Conservation (phyloP, 2,329 filamentous ascomycete genomes). For the Colletotrichum incanum region DNA sequence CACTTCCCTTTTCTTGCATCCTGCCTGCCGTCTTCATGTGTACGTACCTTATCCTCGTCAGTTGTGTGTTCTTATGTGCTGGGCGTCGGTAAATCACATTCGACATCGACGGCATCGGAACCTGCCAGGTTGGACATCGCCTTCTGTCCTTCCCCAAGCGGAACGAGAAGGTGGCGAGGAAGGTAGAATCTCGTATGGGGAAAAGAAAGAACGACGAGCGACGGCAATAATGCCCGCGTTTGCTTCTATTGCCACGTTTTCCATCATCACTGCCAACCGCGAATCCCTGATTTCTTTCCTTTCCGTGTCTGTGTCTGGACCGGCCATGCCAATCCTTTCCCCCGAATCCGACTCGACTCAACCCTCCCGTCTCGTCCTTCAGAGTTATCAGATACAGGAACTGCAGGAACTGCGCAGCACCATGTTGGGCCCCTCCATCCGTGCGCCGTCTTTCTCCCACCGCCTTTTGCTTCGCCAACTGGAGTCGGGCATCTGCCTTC, state of each 20-base stretch:
- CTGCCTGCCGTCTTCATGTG: background rate
- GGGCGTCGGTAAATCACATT: background rate
- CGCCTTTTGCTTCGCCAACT: slow-evolving; percentile 20
- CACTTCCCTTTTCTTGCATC: background rate
- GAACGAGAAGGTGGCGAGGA: background rate
- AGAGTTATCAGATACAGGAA: background rate
- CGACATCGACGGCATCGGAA: background rate
- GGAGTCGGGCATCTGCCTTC: slow-evolving; percentile 5
- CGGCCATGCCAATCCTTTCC: background rate
- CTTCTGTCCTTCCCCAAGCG: background rate
- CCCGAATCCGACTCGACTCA: background rate
- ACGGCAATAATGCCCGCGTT: slow-evolving; percentile 8
- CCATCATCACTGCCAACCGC: background rate
- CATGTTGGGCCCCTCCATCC: slow-evolving; percentile 8
- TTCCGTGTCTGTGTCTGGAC: background rate
- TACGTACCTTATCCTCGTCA: background rate
- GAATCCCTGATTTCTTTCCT: background rate
- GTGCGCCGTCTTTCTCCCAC: slow-evolving; percentile 18
- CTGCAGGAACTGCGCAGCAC: background rate
- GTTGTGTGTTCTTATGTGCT: background rate
- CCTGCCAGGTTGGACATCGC: background rate
- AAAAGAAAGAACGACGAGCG: slow-evolving; percentile 1
- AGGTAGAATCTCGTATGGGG: background rate
- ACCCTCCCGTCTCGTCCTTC: slow-evolving; percentile 7
- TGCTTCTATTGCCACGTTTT: slow-evolving; percentile 8